Base-by-base conservation (phyloP, 768 basidiomycete genomes). In the Trichaptum fuscoviolaceum region DNA sequence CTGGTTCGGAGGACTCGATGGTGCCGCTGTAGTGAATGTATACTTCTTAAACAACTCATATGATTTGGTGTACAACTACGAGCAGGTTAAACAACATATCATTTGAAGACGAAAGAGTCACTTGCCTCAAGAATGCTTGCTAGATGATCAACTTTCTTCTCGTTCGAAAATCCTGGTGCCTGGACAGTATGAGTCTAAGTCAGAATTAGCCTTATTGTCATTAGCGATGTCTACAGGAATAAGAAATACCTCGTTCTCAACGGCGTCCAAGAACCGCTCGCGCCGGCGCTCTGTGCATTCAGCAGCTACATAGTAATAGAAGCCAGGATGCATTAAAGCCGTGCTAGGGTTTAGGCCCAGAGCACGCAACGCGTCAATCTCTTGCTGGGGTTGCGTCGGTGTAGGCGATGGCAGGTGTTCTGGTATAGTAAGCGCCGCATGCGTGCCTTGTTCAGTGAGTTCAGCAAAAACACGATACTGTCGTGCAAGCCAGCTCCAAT, bases 401-500 rank as follows among this genome's bases (percentile, higher is more conserved):
- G 71, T 63, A 3, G 77, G 67, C 10, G 72, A 69, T 5, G 89
- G 87, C 65, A 79, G 77, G 67, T 89, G 85, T 1, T 79, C 75
- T 1, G 92, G 91, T 57, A 93, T 83, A 12, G 77, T 77, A 8
- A 93, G 79, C 0, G 84, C 85, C 0, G 87, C 83, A 25, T 82
- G 82, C 1, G 85, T 83, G 1, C 92, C 96, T 70, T 93, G 86
- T 68, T 97, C 95, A 0, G 97, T 82, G 3, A 99, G 81, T 76
- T 99, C 96, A 17, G 91, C 95, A 35, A 99, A 85, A 23, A 95
- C 83, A 8, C 96, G 91, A 72, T 97, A 95, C 93, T 97, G 95
- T 73, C 95, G 82, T 8, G 93, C 91, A 65, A 95, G 82, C 96
- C 96, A 99, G 70, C 92, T 92, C 96, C 96, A 98, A 73, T 90